Conservation (phyloP, 345 rosid genomes). For the Rhodamnia rubescens region DNA sequence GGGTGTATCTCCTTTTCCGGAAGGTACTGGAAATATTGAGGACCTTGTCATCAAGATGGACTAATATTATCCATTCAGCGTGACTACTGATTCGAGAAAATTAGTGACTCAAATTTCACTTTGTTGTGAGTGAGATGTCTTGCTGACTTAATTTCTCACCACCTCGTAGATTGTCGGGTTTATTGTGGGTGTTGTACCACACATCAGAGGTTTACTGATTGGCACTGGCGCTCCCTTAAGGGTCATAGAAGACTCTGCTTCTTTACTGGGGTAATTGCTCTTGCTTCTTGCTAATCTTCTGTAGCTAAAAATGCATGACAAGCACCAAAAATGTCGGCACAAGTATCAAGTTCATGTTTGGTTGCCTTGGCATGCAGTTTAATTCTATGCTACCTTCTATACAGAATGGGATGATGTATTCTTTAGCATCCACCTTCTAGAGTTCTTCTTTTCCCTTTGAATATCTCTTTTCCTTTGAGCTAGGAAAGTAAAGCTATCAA, state of each 20-base stretch:
- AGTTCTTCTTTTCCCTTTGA: background rate
- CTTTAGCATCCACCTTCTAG: background rate
- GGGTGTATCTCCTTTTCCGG: background rate
- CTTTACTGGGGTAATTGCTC: conserved; percentile 25
- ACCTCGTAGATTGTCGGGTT: conserved; percentile 25
- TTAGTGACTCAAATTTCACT: background rate
- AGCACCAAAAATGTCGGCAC: background rate
- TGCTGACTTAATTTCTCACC: background rate
- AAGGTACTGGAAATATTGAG: background rate
- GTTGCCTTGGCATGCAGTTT: background rate
- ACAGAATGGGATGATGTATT: background rate
- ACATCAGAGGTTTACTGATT: conserved; percentile 15
- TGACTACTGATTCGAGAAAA: background rate
- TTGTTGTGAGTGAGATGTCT: background rate
- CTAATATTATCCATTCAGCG: background rate
- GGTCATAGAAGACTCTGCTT: conserved; percentile 21
- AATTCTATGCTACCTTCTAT: background rate
- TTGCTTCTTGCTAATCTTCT: background rate
- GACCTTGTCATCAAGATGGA: background rate
- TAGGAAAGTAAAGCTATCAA: background rate
- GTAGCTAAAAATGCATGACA: background rate
- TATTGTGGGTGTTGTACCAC: conserved; percentile 23
- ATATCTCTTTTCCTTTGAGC: background rate
- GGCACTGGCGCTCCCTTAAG: conserved; percentile 30
- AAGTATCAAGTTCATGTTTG: background rate